Conservation (phyloP, 306 rosid species). For the Dalbergia oliveri region DNA sequence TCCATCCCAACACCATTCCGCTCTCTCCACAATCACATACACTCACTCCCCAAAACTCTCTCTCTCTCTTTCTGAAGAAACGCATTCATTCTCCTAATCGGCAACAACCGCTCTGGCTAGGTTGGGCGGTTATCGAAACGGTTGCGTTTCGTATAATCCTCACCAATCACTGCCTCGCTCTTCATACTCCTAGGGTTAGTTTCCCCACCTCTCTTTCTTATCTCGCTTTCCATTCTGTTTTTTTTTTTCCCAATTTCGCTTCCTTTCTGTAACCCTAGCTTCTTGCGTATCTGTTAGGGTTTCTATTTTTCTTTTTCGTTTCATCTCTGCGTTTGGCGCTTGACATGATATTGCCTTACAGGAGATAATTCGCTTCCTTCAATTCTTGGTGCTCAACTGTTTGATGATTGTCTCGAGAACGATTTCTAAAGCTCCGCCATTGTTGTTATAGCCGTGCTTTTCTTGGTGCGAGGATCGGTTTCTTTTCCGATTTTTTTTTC, state of each 20-base stretch:
- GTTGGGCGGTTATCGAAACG: slow-evolving; percentile 59
- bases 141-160: slow-evolving; percentile 57
- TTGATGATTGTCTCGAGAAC: slow-evolving; percentile 45
- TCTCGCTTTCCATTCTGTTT: slow-evolving; percentile 15
- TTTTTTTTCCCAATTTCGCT: slow-evolving; percentile 30
- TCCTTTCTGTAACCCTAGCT: slow-evolving; percentile 63
- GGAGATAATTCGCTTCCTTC: neutral
- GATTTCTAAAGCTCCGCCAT: slow-evolving; percentile 43
- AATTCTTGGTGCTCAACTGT: slow-evolving; percentile 44
- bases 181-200: slow-evolving; percentile 70
- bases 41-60: neutral
- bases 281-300: slow-evolving; percentile 58
- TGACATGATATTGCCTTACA: neutral
- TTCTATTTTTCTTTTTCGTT: slow-evolving; percentile 56
- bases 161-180: slow-evolving; percentile 52
- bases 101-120: slow-evolving; percentile 41
- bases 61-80: slow-evolving; percentile 25
- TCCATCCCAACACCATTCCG: slow-evolving; percentile 41
- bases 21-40: slow-evolving; percentile 35
- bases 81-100: slow-evolving; percentile 59
- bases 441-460: slow-evolving; percentile 28
- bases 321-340: neutral
- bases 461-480: slow-evolving; percentile 38
- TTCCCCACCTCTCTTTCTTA: neutral
- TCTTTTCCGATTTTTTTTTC: neutral